Evolutionary conservation across 352 stramenopile genomes (phyloP).

Genomic region (Lagenidium giganteum): DNA sequence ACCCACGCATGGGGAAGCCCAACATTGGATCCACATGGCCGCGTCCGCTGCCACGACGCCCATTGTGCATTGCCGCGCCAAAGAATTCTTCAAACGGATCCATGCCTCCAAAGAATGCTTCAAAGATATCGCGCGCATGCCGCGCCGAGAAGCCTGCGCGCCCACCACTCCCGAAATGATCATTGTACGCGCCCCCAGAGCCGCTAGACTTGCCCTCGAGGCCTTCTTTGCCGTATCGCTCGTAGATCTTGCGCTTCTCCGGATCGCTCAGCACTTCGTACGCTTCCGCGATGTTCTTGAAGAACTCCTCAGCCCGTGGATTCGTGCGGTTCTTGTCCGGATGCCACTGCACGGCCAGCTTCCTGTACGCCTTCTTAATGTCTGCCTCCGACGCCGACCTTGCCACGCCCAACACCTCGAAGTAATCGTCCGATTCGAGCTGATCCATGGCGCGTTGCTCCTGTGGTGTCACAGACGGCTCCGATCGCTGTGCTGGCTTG

Average conservation of each 20-base stretch:
- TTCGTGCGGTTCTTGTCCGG: conserved; percentile 90
- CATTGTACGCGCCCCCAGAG: conserved; percentile 8
- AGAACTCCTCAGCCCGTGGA: conserved; percentile 80
- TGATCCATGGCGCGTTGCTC: conserved; percentile 21
- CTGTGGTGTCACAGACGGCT: background rate
- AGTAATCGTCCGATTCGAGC: conserved; percentile 74
- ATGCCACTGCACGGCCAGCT: conserved; percentile 87
- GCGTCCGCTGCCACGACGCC: background rate
- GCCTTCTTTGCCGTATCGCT: conserved; percentile 34
- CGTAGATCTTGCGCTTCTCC: conserved; percentile 53
- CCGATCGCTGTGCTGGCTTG: conserved; percentile 2
- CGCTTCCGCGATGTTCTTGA: conserved; percentile 86
- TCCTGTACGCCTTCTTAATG: conserved; percentile 64
- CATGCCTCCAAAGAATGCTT: conserved; percentile 54
- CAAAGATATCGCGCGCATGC: conserved; percentile 68
- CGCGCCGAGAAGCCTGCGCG: conserved; percentile 33
- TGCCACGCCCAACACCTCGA: conserved; percentile 44
- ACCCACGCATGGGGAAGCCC: conserved; percentile 28
- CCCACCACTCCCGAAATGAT: conserved; percentile 23
- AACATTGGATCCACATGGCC: conserved; percentile 1
- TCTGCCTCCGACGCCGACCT: conserved; percentile 35
- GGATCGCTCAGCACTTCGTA: conserved; percentile 86
- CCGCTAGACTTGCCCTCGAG: too few relatives aligned
- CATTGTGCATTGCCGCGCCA: conserved; percentile 7
- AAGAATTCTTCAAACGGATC: conserved; percentile 65